A percentile compares a stretch with the other conserved stretches of the same genome.
Evolutionary conservation across 805 yeast species (phyloP).

Genomic region (Metschnikowia gelsemii): DNA sequence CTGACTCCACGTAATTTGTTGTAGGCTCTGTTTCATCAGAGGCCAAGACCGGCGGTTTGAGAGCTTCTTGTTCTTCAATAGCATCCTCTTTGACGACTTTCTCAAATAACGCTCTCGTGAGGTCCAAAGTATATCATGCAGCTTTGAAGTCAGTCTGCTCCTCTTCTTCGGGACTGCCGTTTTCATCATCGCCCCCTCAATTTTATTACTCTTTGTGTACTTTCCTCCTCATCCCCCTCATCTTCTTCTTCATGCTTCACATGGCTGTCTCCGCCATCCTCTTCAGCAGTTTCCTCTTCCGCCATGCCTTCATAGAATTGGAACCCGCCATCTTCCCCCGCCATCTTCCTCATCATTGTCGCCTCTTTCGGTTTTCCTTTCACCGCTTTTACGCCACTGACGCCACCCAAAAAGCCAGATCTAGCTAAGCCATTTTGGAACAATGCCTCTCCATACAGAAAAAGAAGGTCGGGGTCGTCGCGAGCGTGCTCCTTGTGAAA

Average conservation of each 20-base stretch:
- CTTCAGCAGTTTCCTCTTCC: constrained; percentile 16
- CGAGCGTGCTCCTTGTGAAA: constrained; percentile 49
- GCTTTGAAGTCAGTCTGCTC: constrained; percentile 76
- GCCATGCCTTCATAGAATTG: constrained; percentile 18
- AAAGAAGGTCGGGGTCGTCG: constrained; percentile 74
- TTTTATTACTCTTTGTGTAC: constrained; percentile 19
- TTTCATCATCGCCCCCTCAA: constrained; percentile 22
- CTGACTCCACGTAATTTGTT: constrained; percentile 35
- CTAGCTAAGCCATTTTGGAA: constrained; percentile 74
- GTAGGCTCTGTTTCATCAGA: constrained; percentile 31
- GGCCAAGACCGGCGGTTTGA: constrained; percentile 29
- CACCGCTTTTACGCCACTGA: constrained; percentile 6
- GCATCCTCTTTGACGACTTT: constrained; percentile 33
- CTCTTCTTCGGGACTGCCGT: constrained; percentile 35
- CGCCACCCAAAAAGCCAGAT: constrained; percentile 68
- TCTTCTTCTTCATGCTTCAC: constrained; percentile 16
- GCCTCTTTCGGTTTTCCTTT: constrained; percentile 5
- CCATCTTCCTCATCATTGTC: constrained; percentile 14
- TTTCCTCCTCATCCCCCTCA: constrained; percentile 20
- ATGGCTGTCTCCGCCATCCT: not conserved
- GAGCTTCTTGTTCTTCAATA: constrained; percentile 1
- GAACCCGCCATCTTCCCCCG: too few species aligned
- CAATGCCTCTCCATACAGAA: constrained; percentile 74
- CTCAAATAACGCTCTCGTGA: constrained; percentile 68
- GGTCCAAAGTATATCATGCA: constrained; percentile 85